Base-by-base conservation (phyloP, 2,329 filamentous ascomycete species). In the Aspergillus sp. region DNA sequence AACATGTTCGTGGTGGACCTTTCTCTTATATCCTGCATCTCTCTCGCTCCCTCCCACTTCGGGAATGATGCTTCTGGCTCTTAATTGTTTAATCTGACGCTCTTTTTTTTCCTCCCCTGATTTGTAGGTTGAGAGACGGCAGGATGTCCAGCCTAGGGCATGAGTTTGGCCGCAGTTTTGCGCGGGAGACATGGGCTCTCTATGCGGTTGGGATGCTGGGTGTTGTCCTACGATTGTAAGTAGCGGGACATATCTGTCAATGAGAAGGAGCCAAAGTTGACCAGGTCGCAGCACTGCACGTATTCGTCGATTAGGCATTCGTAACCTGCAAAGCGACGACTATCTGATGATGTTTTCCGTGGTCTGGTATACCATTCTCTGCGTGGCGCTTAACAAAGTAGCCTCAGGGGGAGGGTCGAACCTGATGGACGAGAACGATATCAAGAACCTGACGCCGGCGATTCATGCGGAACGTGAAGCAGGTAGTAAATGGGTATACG, bases 401-500 rank as follows among this genome's bases (percentile, higher is more conserved):
- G 68, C 79, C 19, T 68, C 71, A 2, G 66, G 71, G 32, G 78
- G 76, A n/a, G 76, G 73, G 9, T 81, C 76, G 38, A 83, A 83
- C 55, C 68, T 83, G 12, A 79, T 83, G 63, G 68, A 75, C 12
- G 70, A 73, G 0, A 63, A 71, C 10, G 68, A 79, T 29, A 60
- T 64, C 0, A 56, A 62, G 0, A 50, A 59, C 3, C 64, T 82
- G 42, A 79, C 78, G 0, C 67, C 73, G 0, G 51, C 65, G 0
- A 69, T 68, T 33, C 70, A 73, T 41, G 55, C 52, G 3, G 64
- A 70, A 30, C 67, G 78, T 42, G 59, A 67, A 0, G 65, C 61
- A 34, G 81, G 80, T 7, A 81, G 78, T 41, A 83, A 83, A 69
- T 75, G 80, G 67, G 79, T 82, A 1, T 68, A 82, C 34, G 74